Evolutionary conservation across 1,284 basidiomycete genomes (phyloP), one percentile per base, ranked within the genome.

Genomic region (Trametes versicolor): DNA sequence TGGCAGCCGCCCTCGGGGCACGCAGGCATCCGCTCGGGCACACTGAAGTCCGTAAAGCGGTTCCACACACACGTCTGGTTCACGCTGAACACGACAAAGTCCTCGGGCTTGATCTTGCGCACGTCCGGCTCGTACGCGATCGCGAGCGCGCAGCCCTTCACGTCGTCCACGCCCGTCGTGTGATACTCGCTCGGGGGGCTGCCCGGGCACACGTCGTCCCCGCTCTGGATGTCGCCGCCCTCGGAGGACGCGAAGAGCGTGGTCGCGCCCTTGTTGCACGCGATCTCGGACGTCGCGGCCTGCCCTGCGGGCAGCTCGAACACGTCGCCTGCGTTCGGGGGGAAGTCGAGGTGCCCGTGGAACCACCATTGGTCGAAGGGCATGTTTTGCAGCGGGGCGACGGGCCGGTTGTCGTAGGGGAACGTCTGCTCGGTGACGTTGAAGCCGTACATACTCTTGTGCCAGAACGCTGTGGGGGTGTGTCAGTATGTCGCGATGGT

Each of bases 41-140:
- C 85, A 62, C 84, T 75, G 72, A 92, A 94, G 57, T 87, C 84
- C 17, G 89, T 91, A 74, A 85, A 85, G 21, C 87, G 81, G 50
- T 81, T 81, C 87, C 87, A 93, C 1, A 92, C 90, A 70, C 90
- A 92, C 1, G 86, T 88, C 58, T 91, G 88, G 74, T 92, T 93
- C 36, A 91, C 84, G 66, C 86, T 89, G 77, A 93, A 93, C 25
- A 93, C 80, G 0, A 86, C 83, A 70, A 94, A 89, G 77, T 93
- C 90, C 60, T 83, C 84, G 1, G 90, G 91, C 71, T 85, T 74
- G 21, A 93, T 83, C 2, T 82, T 72, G 2, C 73, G 76, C 3
- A 82, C 84, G 71, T 93, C 82, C 67, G 74, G 82, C 75, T 91
- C 87, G 80, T 94, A 93, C 15, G 89, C 85, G 69, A 94, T 93